Evolutionary conservation across 2,329 filamentous ascomycete genomes (phyloP).

Genomic region (Claviceps sorghi): DNA sequence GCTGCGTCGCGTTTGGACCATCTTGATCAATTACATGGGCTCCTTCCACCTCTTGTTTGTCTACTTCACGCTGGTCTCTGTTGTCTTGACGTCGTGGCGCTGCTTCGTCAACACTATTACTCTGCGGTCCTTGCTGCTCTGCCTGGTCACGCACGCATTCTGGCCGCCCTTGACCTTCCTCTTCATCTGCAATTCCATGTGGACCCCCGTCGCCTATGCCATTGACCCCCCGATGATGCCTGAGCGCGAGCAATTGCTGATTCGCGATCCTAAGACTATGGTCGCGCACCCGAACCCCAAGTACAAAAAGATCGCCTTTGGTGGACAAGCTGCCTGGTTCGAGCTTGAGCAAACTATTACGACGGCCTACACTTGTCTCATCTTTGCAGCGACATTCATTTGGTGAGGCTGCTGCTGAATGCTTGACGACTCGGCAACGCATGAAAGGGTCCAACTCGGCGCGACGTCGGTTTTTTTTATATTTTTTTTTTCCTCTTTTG

Average conservation of each 20-base stretch:
- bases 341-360: slow-evolving; percentile 39
- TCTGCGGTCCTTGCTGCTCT: slow-evolving; percentile 28
- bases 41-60: slow-evolving; percentile 40
- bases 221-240: slow-evolving; percentile 45
- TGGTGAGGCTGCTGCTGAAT: slow-evolving; percentile 3
- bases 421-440: neutral
- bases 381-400: slow-evolving; percentile 31
- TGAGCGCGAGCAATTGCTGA: slow-evolving; percentile 40
- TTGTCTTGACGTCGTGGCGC: slow-evolving; percentile 35
- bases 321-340: slow-evolving; percentile 38
- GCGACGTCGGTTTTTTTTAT: neutral
- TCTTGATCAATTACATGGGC: slow-evolving; percentile 41
- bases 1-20: slow-evolving; percentile 36
- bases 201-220: slow-evolving; percentile 46
- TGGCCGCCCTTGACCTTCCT: slow-evolving; percentile 48
- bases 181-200: slow-evolving; percentile 38
- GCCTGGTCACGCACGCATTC: slow-evolving; percentile 43
- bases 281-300: slow-evolving; percentile 35
- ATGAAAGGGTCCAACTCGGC: neutral
- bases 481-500: too few species aligned
- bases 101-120: slow-evolving; percentile 27
- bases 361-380: slow-evolving; percentile 32
- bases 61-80: slow-evolving; percentile 35
- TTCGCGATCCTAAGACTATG: slow-evolving; percentile 38
- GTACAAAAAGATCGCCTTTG: slow-evolving; percentile 41